Percentiles rank a stretch among this genome's conserved stretches.
Conservation (phyloP, 2,329 filamentous ascomycete species). For the Ceratocystis cacaofunesta region DNA sequence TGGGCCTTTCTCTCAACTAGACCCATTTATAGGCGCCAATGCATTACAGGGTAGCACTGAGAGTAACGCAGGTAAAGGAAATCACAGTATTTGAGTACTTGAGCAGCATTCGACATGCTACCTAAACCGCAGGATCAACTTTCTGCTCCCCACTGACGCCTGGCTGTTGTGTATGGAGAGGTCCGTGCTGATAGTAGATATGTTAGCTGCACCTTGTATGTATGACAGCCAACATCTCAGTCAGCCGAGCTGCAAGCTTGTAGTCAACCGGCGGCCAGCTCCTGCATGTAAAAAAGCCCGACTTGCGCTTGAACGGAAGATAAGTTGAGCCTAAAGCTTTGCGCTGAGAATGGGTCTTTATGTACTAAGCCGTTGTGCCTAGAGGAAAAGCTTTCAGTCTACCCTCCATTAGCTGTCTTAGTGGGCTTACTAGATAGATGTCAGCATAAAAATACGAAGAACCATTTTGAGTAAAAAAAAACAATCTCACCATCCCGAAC, state of each 20-base stretch:
- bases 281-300: background rate
- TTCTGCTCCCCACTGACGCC: no score
- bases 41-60: background rate
- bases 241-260: background rate
- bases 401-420: background rate
- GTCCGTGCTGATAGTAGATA: background rate
- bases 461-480: no score
- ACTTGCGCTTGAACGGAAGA: background rate
- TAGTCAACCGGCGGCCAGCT: background rate
- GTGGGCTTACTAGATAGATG: background rate
- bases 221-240: background rate
- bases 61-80: background rate
- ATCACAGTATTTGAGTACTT: no score
- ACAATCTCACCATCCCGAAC: no score
- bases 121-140: no score
- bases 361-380: background rate
- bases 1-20: background rate
- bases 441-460: background rate
- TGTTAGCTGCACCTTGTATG: background rate
- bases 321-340: background rate
- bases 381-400: background rate
- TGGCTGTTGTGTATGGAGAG: background rate
- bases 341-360: background rate
- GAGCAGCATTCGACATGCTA: background rate
- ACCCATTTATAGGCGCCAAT: background rate